A percentile compares a stretch with the other conserved stretches of the same genome.
Evolutionary conservation across 371 early-diverging fungal genomes (phyloP).

Genomic region (Actinomortierella ambigua): DNA sequence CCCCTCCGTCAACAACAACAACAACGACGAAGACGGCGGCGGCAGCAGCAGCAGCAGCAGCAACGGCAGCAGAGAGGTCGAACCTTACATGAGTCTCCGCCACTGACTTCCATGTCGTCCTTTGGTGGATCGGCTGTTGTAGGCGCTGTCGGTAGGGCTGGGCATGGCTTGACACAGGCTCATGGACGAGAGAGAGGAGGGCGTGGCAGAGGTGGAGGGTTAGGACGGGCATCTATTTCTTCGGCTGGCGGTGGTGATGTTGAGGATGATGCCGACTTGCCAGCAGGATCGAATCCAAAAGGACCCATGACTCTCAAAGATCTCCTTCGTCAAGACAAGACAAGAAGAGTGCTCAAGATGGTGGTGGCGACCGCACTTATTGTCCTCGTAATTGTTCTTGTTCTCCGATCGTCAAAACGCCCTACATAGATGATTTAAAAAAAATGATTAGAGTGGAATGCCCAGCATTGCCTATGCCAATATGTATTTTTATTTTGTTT

Average conservation of each 20-base stretch:
- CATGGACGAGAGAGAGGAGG: background rate
- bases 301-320: constrained; percentile 5
- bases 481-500: no score
- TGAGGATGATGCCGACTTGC: background rate
- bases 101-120: no score
- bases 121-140: no score
- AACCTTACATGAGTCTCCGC: no score
- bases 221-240: no score
- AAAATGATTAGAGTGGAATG: no score
- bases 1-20: constrained; percentile 7
- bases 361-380: constrained; percentile 15
- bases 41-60: background rate
- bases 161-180: background rate
- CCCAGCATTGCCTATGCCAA: no score
- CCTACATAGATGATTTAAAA: no score
- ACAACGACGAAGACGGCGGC: background rate
- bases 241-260: background rate
- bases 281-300: background rate
- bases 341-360: constrained; percentile 19
- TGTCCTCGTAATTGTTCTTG: constrained; percentile 18
- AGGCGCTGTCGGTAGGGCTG: background rate
- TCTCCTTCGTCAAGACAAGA: background rate
- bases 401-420: constrained; percentile 4
- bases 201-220: no score
- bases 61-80: background rate